Conservation (phyloP, 768 basidiomycete genomes). For the Tulasnella sp. region DNA sequence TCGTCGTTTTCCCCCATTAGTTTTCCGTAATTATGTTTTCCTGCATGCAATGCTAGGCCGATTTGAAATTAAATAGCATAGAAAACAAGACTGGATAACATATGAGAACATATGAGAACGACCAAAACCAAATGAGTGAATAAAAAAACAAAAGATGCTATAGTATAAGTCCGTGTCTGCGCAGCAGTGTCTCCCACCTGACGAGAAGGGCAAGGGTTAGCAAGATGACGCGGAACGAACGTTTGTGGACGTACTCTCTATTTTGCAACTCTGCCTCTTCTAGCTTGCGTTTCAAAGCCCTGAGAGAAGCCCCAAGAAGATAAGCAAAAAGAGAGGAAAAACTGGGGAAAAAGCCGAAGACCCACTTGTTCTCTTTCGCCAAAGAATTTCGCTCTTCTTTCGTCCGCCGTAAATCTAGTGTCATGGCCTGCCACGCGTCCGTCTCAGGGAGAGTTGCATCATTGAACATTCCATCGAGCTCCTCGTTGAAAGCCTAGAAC, state of each 20-base stretch:
- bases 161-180: slow-evolving; percentile 35
- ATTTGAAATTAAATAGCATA: not conserved
- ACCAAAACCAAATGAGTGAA: not conserved
- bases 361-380: slow-evolving; percentile 69
- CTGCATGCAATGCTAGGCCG: not conserved
- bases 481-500: slow-evolving; percentile 80
- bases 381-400: slow-evolving; percentile 68
- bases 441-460: slow-evolving; percentile 70
- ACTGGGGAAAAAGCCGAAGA: slow-evolving; percentile 21
- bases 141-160: slow-evolving; percentile 19
- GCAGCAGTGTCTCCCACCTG: slow-evolving; percentile 58
- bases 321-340: not conserved
- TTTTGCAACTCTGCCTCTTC: slow-evolving; percentile 61
- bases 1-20: not conserved
- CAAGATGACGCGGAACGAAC: slow-evolving; percentile 6
- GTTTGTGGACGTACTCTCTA: slow-evolving; percentile 67
- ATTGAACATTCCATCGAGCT: slow-evolving; percentile 82
- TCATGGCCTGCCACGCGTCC: slow-evolving; percentile 73
- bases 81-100: not conserved
- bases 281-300: slow-evolving; percentile 46
- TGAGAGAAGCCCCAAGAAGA: not conserved
- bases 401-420: slow-evolving; percentile 54
- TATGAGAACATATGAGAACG: not conserved
- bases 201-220: slow-evolving; percentile 8
- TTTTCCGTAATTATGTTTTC: not conserved